phyloP scores from a whole-genome alignment of 495 filamentous ascomycete species.

The Hypoxylon crocopeplum region DNA sequence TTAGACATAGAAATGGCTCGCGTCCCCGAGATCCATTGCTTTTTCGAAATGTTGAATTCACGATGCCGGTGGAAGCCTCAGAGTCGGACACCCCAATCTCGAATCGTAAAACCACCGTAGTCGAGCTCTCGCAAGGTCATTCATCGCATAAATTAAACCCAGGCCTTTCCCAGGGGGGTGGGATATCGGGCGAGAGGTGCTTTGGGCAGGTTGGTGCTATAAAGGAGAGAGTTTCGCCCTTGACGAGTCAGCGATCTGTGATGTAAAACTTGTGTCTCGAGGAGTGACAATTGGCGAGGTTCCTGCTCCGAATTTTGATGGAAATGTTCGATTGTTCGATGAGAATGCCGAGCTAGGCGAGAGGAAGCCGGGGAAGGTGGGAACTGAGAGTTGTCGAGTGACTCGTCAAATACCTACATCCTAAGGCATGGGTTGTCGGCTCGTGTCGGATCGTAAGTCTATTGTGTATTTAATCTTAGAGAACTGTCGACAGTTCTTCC shows the following conservation, averaged over 20 bases:
- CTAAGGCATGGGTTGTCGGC: too few relatives aligned
- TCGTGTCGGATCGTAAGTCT: too few relatives aligned
- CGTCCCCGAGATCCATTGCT: constrained; percentile 14
- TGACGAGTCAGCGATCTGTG: background rate
- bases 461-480: too few relatives aligned
- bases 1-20: constrained; percentile 10
- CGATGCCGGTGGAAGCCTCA: constrained; percentile 12
- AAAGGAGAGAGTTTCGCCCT: background rate
- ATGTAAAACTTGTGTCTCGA: constrained; percentile 4
- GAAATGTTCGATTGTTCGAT: background rate
- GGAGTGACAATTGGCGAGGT: constrained; percentile 7
- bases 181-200: background rate
- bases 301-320: background rate
- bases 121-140: constrained; percentile 23
- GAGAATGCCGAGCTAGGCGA: background rate
- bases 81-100: constrained; percentile 6
- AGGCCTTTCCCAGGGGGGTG: background rate
- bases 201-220: background rate
- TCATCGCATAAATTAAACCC: background rate
- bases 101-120: constrained; percentile 37
- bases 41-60: constrained; percentile 38
- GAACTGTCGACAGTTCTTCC: too few relatives aligned
- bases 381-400: too few relatives aligned
- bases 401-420: too few relatives aligned
- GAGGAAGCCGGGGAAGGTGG: background rate